Percentiles rank a stretch among this genome's conserved stretches.
Evolutionary conservation across 2,329 filamentous ascomycete species (phyloP).

Genomic region (Tolypocladium tropicale): DNA sequence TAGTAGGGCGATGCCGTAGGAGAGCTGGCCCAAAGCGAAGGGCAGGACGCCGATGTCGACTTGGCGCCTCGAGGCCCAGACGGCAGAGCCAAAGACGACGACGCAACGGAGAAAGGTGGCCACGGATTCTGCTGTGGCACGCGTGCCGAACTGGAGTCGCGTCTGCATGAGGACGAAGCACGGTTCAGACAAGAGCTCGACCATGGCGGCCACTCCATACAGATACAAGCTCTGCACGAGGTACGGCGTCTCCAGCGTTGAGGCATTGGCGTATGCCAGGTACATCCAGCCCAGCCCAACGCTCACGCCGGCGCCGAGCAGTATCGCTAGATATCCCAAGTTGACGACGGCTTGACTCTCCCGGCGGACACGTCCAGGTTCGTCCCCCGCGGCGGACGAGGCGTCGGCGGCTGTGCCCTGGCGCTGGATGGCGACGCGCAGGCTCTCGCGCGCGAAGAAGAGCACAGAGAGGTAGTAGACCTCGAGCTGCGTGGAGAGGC

Average conservation of each 20-base stretch:
- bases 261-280: conserved; percentile 37
- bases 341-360: conserved; percentile 74
- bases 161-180: conserved; percentile 83
- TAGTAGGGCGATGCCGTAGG: conserved; percentile 61
- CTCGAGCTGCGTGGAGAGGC: conserved; percentile 81
- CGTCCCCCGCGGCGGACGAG: conserved; percentile 1
- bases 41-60: conserved; percentile 65
- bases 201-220: conserved; percentile 45
- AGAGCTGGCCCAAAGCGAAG: conserved; percentile 78
- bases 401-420: conserved; percentile 31
- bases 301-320: conserved; percentile 56
- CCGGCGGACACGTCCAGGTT: conserved; percentile 6
- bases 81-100: conserved; percentile 60
- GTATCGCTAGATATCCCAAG: conserved; percentile 69
- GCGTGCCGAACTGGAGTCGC: conserved; percentile 65
- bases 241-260: conserved; percentile 49
- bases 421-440: conserved; percentile 84
- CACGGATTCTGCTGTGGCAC: conserved; percentile 72
- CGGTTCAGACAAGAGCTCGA: conserved; percentile 80
- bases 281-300: conserved; percentile 58
- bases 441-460: conserved; percentile 85
- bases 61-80: conserved; percentile 43
- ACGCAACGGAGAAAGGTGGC: conserved; percentile 72
- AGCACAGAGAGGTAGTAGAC: conserved; percentile 88
- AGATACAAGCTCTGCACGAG: conserved; percentile 43